Percentiles rank a stretch among this genome's conserved stretches.
Conservation (phyloP, 2,329 filamentous ascomycete species). For the Monilinia vaccinii-corymbosi region DNA sequence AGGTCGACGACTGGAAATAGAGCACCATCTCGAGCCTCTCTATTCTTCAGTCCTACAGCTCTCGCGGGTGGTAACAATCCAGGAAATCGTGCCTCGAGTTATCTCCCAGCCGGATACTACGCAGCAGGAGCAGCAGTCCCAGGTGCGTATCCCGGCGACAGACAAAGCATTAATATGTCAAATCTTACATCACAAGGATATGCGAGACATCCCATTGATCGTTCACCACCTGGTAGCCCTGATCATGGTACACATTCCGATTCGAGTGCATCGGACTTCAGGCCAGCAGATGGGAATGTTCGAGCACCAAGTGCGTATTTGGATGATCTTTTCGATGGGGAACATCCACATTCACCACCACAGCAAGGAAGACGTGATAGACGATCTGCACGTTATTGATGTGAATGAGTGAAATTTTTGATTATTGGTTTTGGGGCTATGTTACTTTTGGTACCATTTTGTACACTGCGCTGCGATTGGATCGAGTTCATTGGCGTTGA, state of each 20-base stretch:
- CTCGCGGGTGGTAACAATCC: constrained; percentile 45
- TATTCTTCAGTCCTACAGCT: constrained; percentile 96
- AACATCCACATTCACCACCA: constrained; percentile 4
- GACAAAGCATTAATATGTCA: constrained; percentile 46
- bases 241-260: constrained; percentile 26
- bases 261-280: constrained; percentile 56
- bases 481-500: not conserved
- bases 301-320: constrained; percentile 82
- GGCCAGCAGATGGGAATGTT: constrained; percentile 48
- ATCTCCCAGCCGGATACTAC: constrained; percentile 87
- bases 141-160: constrained; percentile 28
- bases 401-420: not conserved
- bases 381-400: not conserved
- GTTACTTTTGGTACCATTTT: not conserved
- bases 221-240: constrained; percentile 54
- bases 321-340: constrained; percentile 73
- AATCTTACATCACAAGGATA: constrained; percentile 44
- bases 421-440: not conserved
- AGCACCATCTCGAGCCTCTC: constrained; percentile 22
- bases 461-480: not conserved
- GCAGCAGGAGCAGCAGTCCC: constrained; percentile 46
- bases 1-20: constrained; percentile 32
- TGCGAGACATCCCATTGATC: constrained; percentile 34
- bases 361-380: not conserved
- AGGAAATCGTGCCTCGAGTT: constrained; percentile 62